phyloP scores from a whole-genome alignment of 257 asterid genomes.

The Solanum gracilifrons region DNA sequence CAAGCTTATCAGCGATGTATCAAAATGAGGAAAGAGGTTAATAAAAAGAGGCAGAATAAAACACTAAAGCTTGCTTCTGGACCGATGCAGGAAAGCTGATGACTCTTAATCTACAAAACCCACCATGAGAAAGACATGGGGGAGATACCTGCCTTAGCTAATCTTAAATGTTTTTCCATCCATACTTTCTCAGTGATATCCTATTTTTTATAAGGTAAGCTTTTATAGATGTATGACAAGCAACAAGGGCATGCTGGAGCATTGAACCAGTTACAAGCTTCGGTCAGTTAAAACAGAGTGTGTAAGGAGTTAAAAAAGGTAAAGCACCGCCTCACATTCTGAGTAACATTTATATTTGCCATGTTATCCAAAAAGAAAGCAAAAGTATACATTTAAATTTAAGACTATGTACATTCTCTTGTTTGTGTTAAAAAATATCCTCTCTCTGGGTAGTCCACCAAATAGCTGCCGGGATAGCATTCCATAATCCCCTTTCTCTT shows the following conservation, averaged over 20 bases:
- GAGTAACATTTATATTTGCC: background rate
- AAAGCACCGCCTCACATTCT: background rate
- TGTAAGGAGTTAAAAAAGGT: background rate
- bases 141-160: background rate
- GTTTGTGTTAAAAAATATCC: background rate
- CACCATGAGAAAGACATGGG: background rate
- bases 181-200: background rate
- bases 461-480: background rate
- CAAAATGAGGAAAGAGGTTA: background rate
- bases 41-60: background rate
- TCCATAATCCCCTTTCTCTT: background rate
- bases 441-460: background rate
- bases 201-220: background rate
- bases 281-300: background rate
- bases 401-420: background rate
- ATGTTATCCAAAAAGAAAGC: background rate
- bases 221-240: background rate
- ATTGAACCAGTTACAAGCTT: background rate
- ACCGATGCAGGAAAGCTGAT: background rate
- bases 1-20: background rate
- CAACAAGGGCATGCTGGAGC: background rate
- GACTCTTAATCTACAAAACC: background rate
- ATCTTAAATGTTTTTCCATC: background rate
- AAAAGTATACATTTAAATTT: background rate
- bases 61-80: background rate